phyloP scores from a whole-genome alignment of 2,329 filamentous ascomycete species.

The Epichloe hybrida region DNA sequence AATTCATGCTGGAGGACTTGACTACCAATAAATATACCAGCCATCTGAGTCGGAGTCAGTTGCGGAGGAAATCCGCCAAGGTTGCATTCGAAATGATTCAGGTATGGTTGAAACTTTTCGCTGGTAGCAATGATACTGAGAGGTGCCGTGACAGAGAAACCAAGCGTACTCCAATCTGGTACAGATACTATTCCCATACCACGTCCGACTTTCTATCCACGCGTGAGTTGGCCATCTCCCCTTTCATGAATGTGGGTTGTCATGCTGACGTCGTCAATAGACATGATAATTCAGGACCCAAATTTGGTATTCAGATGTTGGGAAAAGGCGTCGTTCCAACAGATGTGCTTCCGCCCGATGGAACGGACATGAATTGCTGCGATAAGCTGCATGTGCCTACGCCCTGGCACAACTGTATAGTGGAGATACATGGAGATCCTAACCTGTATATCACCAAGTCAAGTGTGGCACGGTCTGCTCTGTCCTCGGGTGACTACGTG shows the following conservation, averaged over 20 bases:
- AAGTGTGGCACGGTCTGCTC: slow-evolving; percentile 7
- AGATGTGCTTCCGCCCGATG: slow-evolving; percentile 16
- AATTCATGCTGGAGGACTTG: slow-evolving; percentile 33
- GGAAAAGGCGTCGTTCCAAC: slow-evolving; percentile 19
- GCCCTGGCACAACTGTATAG: slow-evolving; percentile 29
- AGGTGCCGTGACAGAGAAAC: slow-evolving; percentile 18
- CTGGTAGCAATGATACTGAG: not conserved
- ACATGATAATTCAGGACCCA: slow-evolving; percentile 26
- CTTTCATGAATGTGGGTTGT: not conserved
- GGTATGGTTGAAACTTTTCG: slow-evolving; percentile 3
- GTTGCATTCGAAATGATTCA: slow-evolving; percentile 22
- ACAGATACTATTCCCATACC: slow-evolving; percentile 30
- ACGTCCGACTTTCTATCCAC: slow-evolving; percentile 33
- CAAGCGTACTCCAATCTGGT: slow-evolving; percentile 34
- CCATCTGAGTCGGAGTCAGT: slow-evolving; percentile 14
- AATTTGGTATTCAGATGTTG: slow-evolving; percentile 27
- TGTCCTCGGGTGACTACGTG: slow-evolving; percentile 1
- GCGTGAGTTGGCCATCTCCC: slow-evolving; percentile 17
- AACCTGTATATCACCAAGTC: slow-evolving; percentile 12
- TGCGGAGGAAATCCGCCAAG: slow-evolving; percentile 16
- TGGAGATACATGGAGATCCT: slow-evolving; percentile 12
- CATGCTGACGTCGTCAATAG: slow-evolving; percentile 1
- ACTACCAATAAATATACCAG: slow-evolving; percentile 13
- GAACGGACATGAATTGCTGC: slow-evolving; percentile 7
- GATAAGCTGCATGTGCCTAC: slow-evolving; percentile 24